phyloP scores from a whole-genome alignment of 768 basidiomycete species.

The Crucibulum laeve region DNA sequence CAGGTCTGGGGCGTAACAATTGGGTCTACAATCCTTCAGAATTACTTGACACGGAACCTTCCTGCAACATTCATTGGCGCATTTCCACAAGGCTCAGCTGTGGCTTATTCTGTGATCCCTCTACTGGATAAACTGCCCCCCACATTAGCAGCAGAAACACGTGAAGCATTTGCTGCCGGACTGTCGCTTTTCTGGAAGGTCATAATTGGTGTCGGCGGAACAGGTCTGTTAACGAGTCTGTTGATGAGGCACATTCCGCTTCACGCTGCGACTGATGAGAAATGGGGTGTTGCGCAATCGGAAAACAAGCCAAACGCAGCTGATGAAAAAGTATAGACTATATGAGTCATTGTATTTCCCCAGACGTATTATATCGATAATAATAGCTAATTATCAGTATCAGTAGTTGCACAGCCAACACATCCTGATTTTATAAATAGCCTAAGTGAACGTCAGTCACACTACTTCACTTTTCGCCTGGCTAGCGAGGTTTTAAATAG shows the following conservation, averaged over 20 bases:
- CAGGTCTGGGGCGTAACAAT: constrained; percentile 51
- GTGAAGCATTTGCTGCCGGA: constrained; percentile 35
- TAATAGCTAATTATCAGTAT: no score
- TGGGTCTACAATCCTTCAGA: constrained; percentile 46
- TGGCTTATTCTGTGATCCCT: constrained; percentile 42
- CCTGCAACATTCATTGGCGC: constrained; percentile 30
- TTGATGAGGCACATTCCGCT: constrained; percentile 29
- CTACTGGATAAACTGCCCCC: constrained; percentile 27
- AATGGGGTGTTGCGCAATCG: constrained; percentile 22
- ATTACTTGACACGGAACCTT: constrained; percentile 36
- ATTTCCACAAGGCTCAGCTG: constrained; percentile 30
- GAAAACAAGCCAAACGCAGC: no score
- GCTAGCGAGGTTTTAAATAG: no score
- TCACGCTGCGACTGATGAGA: constrained; percentile 22
- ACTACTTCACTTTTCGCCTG: no score
- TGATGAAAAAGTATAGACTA: no score
- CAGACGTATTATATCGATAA: no score
- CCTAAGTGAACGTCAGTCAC: no score
- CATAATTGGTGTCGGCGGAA: constrained; percentile 31
- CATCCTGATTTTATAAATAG: no score
- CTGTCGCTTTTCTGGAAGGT: constrained; percentile 37
- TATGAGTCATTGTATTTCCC: no score
- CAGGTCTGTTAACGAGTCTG: constrained; percentile 28
- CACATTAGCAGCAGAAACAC: constrained; percentile 25
- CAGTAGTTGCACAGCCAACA: no score